A percentile compares a stretch with the other conserved stretches of the same genome.
phyloP scores from a whole-genome alignment of 352 stramenopile species.

The Pythium guiyangense region DNA sequence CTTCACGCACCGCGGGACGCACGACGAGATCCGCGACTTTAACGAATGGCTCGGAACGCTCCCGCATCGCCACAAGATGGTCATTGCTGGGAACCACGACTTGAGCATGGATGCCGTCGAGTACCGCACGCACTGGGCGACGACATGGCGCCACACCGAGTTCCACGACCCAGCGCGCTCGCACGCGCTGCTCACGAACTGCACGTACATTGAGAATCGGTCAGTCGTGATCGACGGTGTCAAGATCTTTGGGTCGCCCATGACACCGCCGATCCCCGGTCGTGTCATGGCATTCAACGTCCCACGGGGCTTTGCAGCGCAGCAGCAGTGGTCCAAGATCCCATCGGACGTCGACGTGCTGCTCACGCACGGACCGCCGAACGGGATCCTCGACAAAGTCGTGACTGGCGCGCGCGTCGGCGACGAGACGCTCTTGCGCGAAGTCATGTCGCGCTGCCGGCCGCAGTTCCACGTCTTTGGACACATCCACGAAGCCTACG shows the following conservation, averaged over 20 bases:
- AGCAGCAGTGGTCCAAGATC: conserved; percentile 71
- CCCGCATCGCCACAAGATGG: conserved; percentile 72
- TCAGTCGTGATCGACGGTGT: conserved; percentile 62
- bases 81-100: conserved; percentile 84
- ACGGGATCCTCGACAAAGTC: conserved; percentile 80
- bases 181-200: conserved; percentile 57
- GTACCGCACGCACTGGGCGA: conserved; percentile 65
- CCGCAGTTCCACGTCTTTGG: conserved; percentile 89
- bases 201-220: conserved; percentile 72
- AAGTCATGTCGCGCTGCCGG: conserved; percentile 74
- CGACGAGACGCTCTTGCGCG: conserved; percentile 73
- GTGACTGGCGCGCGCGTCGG: conserved; percentile 61
- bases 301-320: conserved; percentile 45
- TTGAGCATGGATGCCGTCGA: conserved; percentile 65
- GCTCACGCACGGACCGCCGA: conserved; percentile 86
- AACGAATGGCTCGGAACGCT: conserved; percentile 69
- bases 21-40: conserved; percentile 69
- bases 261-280: conserved; percentile 69
- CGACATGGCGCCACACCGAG: conserved; percentile 40
- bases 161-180: conserved; percentile 62
- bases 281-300: conserved; percentile 73
- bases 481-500: conserved; percentile 91
- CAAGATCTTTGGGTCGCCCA: conserved; percentile 76
- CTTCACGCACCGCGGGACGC: conserved; percentile 77
- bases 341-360: conserved; percentile 81